phyloP scores from a whole-genome alignment of 1,139 yeast species.

The Waltiozyma sp. region DNA sequence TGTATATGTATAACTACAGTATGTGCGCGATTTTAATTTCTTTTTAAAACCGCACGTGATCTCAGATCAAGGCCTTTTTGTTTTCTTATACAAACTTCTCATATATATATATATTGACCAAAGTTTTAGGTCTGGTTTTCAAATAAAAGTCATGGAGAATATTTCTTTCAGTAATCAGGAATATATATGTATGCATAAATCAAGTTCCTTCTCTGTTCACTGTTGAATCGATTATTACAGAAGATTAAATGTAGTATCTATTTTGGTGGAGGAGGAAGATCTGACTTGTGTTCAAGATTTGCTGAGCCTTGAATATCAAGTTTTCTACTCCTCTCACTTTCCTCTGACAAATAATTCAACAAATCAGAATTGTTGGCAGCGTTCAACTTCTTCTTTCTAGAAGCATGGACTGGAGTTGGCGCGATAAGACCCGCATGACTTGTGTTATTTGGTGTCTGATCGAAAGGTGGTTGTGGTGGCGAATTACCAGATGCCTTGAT shows the following conservation, averaged over 20 bases:
- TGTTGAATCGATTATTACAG: no score
- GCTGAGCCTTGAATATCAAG: constrained; percentile 14
- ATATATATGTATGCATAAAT: no score
- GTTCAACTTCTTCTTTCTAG: constrained; percentile 19
- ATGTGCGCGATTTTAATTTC: no score
- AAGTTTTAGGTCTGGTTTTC: no score
- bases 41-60: no score
- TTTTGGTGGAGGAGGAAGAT: constrained; percentile 24
- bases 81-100: no score
- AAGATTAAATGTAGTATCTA: not conserved
- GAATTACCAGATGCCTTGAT: constrained; percentile 1
- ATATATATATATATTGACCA: no score
- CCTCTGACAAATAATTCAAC: constrained; percentile 26
- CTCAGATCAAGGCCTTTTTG: no score
- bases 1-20: no score
- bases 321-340: constrained; percentile 24
- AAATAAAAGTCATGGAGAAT: no score
- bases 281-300: constrained; percentile 3
- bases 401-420: constrained; percentile 16
- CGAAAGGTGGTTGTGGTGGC: not conserved
- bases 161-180: no score
- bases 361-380: constrained; percentile 13
- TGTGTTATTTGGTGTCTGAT: not conserved
- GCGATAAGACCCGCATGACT: not conserved
- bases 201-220: no score